Conservation (phyloP, 345 rosid species). For the Isatis tinctoria region DNA sequence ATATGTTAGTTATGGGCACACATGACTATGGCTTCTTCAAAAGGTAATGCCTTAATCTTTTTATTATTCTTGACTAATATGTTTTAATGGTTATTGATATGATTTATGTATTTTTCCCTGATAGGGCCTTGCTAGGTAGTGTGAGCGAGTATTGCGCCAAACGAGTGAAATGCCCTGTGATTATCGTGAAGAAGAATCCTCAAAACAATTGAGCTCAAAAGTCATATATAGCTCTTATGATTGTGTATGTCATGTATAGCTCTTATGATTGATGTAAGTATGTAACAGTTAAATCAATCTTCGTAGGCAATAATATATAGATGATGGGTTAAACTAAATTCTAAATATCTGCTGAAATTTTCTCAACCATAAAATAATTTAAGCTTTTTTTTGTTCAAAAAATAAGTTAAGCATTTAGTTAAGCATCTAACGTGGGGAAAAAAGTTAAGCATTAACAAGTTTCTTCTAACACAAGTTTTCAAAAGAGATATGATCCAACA, state of each 20-base stretch:
- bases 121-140: slow-evolving; percentile 79
- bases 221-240: not conserved
- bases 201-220: not conserved
- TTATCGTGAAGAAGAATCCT: slow-evolving; percentile 58
- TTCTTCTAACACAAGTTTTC: no score
- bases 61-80: not conserved
- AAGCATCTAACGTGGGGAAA: no score
- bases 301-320: not conserved
- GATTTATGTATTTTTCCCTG: not conserved
- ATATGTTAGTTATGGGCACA: slow-evolving; percentile 84
- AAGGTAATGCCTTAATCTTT: slow-evolving; percentile 38
- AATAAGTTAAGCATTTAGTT: no score
- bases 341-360: no score
- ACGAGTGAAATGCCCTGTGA: slow-evolving; percentile 75
- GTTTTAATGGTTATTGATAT: not conserved
- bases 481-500: no score
- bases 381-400: no score
- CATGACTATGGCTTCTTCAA: slow-evolving; percentile 95
- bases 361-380: no score
- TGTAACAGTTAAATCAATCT: not conserved
- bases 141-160: slow-evolving; percentile 85
- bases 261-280: not conserved
- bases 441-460: no score
- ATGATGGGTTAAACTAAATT: not conserved
- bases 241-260: not conserved